Base-by-base conservation (phyloP, 1,284 basidiomycete genomes). In the Trichosporon asahii region DNA sequence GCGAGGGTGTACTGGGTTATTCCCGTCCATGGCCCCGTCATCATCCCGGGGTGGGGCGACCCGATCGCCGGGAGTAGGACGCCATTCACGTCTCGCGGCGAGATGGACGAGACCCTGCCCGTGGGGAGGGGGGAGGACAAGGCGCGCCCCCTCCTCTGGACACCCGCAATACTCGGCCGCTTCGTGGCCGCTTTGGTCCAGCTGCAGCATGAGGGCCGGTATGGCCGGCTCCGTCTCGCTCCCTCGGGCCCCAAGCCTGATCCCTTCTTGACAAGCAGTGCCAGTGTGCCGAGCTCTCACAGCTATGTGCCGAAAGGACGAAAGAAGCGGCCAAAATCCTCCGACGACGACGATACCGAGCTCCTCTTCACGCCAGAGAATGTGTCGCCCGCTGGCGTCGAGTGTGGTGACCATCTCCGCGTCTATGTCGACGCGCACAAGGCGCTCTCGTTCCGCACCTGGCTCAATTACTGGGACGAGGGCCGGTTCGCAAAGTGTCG, bases 391-490 rank as follows among this genome's bases (percentile, higher is more conserved):
- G 64, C 57, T 18, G 70, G 76, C 31, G 68, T 73, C 7, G 81
- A 82, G 69, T 68, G 69, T 0, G 79, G 79, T 18, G 80, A 81
- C 72, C 80, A 82, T 70, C 67, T 82, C 7, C 70, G 79, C 31
- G 65, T 82, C 12, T 81, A 79, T 73, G 74, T 73, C 69, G 75
- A 79, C 66, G 74, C 75, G 2, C 69, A 67, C n/a, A 61, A 70
- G 29, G 78, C 78, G 0, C 68, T 82, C 60, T 66, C 67, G 5
- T 66, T 82, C 2, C 74, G 81, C n/a, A 77, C 73, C 1, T 79
- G 79, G 77, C 70, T 82, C 9, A 68, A 78, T 60, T 71, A 67
- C 61, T 71, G 68, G 66, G 60, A 71, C 21, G 61, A 67, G 0
- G 70, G 49, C 15, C 68, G 15, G 25, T 65, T 63, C 49, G 55